A percentile compares a stretch with the other conserved stretches of the same genome.
phyloP scores from a whole-genome alignment of 805 yeast genomes.

The Yarrowia sp. region DNA sequence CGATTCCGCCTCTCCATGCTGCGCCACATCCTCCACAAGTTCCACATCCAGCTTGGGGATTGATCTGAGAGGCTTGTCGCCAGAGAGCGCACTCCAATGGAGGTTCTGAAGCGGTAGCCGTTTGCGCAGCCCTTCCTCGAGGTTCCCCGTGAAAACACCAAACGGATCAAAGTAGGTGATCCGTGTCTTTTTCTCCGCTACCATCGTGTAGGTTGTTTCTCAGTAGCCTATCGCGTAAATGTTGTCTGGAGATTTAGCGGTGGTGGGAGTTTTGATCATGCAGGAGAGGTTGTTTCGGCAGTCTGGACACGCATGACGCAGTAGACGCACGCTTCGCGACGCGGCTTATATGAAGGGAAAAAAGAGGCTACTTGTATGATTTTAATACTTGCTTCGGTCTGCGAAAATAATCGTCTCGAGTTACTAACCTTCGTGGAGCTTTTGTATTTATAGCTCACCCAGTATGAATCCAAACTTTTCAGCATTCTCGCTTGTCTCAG shows the following conservation, averaged over 20 bases:
- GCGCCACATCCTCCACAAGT: conserved; percentile 65
- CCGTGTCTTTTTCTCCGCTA: conserved; percentile 42
- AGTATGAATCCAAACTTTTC: conserved; percentile 7
- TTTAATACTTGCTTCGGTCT: not conserved
- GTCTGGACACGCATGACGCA: conserved; percentile 5
- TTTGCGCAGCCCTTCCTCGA: conserved; percentile 54
- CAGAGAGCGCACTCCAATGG: conserved; percentile 64
- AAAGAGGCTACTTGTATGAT: no score
- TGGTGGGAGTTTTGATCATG: conserved; percentile 37
- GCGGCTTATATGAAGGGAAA: not conserved
- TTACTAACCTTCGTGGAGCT: not conserved
- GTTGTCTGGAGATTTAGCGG: conserved; percentile 31
- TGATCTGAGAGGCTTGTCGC: conserved; percentile 63
- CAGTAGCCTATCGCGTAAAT: conserved; percentile 5
- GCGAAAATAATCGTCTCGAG: not conserved
- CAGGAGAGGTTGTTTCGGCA: conserved; percentile 11
- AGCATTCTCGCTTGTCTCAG: conserved; percentile 15
- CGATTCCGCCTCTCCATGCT: conserved; percentile 42
- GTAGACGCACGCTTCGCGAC: conserved; percentile 1
- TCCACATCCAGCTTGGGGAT: conserved; percentile 64
- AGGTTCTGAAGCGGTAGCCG: conserved; percentile 67
- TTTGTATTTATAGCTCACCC: not conserved
- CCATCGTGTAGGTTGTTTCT: conserved; percentile 32
- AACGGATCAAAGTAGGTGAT: conserved; percentile 81
- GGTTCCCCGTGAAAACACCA: conserved; percentile 53